phyloP scores from a whole-genome alignment of 371 early-diverging fungal species.

The Haplosporangium sp. region DNA sequence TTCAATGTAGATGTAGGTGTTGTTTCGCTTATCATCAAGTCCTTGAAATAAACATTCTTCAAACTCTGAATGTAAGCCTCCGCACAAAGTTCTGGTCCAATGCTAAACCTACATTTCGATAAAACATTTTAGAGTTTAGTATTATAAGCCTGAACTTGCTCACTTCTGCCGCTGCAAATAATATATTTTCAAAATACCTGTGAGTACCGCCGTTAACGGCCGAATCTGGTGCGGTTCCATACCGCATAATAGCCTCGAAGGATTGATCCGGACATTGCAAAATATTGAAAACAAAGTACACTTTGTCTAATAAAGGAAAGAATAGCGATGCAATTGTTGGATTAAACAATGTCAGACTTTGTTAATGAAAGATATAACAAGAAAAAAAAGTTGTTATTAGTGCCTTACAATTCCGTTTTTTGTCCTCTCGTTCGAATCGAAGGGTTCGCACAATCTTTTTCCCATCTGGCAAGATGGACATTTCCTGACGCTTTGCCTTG shows the following conservation, averaged over 20 bases:
- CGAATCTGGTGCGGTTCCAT: constrained; percentile 68
- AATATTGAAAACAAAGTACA: constrained; percentile 66
- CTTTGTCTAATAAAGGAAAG: constrained; percentile 56
- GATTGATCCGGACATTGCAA: constrained; percentile 60
- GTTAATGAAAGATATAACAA: background rate
- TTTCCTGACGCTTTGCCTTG: constrained; percentile 58
- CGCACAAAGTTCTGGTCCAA: constrained; percentile 70
- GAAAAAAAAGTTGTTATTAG: no score
- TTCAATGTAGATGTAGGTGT: constrained; percentile 60
- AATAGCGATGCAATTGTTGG: background rate
- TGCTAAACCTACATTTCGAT: constrained; percentile 56
- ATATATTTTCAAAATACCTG: constrained; percentile 55
- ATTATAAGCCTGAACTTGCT: background rate
- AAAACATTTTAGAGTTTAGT: background rate
- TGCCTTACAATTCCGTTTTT: constrained; percentile 60
- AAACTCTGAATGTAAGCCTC: constrained; percentile 67
- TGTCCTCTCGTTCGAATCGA: constrained; percentile 66
- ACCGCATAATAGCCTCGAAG: constrained; percentile 70
- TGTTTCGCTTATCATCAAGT: constrained; percentile 64
- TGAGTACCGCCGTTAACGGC: constrained; percentile 69
- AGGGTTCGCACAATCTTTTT: constrained; percentile 67
- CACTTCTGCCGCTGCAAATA: background rate
- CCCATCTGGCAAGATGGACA: constrained; percentile 61
- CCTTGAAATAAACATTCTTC: constrained; percentile 65
- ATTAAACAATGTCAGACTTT: background rate